phyloP scores from a whole-genome alignment of 768 basidiomycete genomes.

The Lactarius quietus region DNA sequence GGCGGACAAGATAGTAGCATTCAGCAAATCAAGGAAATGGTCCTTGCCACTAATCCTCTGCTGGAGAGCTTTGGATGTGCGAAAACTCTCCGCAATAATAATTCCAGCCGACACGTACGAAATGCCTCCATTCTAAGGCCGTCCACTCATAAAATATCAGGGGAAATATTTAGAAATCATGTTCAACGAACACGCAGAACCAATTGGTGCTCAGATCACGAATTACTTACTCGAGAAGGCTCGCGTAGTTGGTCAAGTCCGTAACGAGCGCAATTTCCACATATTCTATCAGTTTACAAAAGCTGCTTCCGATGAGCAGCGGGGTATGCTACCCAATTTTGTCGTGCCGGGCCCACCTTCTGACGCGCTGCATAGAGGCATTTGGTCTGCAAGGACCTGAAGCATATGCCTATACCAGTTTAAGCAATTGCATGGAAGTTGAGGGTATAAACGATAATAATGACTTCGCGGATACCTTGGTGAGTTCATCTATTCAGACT shows the following conservation, averaged over 20 bases:
- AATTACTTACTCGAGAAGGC: conserved; percentile 98
- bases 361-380: conserved; percentile 53
- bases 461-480: conserved; percentile 87
- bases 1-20: conserved; percentile 87
- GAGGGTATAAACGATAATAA: conserved; percentile 84
- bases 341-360: not conserved
- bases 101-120: conserved; percentile 94
- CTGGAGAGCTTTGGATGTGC: conserved; percentile 99
- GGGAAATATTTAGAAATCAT: conserved; percentile 99
- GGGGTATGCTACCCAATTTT: conserved; percentile 51
- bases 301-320: conserved; percentile 82
- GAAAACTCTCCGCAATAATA: conserved; percentile 98
- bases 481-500: conserved; percentile 37
- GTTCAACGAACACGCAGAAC: conserved; percentile 92
- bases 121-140: conserved; percentile 10
- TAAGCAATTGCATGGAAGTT: conserved; percentile 90
- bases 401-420: conserved; percentile 88
- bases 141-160: conserved; percentile 40
- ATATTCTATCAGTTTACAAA: conserved; percentile 99
- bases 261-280: conserved; percentile 96
- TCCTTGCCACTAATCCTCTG: conserved; percentile 94
- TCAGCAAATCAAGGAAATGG: conserved; percentile 99
- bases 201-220: conserved; percentile 96
- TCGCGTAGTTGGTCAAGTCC: conserved; percentile 93
- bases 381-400: conserved; percentile 97